phyloP scores from a whole-genome alignment of 805 yeast genomes.

The Wickerhamomyces xylosicus region DNA sequence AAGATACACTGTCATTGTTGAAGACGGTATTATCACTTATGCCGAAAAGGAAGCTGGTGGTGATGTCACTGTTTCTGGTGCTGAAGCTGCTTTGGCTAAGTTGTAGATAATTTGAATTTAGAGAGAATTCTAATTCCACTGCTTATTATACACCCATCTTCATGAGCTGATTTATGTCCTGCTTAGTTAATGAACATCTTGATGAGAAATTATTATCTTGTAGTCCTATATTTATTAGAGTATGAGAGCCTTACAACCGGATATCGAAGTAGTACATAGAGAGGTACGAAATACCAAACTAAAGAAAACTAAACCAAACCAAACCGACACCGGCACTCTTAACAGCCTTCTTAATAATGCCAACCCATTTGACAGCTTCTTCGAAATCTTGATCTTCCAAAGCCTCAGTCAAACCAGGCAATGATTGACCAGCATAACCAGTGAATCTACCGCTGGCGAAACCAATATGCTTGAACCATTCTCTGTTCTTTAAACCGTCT shows the following conservation, averaged over 20 bases:
- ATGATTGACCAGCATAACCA: conserved; percentile 43
- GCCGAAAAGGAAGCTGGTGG: conserved; percentile 24
- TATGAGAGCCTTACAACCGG: too few species aligned
- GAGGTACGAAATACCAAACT: too few species aligned
- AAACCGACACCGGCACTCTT: conserved; percentile 2
- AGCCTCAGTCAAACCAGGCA: conserved; percentile 44
- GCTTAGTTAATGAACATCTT: background rate
- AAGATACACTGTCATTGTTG: conserved; percentile 67
- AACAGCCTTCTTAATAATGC: conserved; percentile 11
- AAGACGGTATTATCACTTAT: conserved; percentile 42
- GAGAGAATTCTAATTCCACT: too few species aligned
- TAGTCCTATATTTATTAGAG: too few species aligned
- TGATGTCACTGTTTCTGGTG: conserved; percentile 19
- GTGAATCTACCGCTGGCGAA: conserved; percentile 46
- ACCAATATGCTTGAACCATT: conserved; percentile 45
- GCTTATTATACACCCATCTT: background rate
- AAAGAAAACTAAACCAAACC: too few species aligned
- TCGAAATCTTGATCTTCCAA: conserved; percentile 35
- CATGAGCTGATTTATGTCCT: background rate
- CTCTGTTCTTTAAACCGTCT: conserved; percentile 35
- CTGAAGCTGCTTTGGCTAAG: conserved; percentile 21
- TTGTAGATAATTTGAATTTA: conserved; percentile 3
- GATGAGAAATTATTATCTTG: background rate
- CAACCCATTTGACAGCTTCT: conserved; percentile 19
- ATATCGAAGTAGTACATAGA: too few species aligned